Base-by-base conservation (phyloP, 768 basidiomycete species). In the Tricholoma furcatifolium region DNA sequence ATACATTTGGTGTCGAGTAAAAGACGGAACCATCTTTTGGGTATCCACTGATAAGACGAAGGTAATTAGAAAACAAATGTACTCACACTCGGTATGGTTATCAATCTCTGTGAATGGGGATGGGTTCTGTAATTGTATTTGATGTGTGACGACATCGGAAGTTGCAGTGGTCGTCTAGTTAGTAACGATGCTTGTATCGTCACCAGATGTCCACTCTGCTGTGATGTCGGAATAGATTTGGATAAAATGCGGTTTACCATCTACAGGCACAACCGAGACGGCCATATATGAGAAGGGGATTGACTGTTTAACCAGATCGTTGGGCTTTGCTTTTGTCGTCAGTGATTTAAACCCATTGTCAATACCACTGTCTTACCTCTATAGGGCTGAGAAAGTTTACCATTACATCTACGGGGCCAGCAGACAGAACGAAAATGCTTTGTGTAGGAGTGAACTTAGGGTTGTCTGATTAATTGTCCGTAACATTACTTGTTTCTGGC, bases 361-460 rank as follows among this genome's bases (percentile, higher is more conserved):
- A 24, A 24, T 41, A 21, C 14, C n/a, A n/a, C n/a, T 46, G 23
- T 31, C 57, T 39, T 62, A 84, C 84, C 73, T 86, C 85, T 9
- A 88, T 78, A 5, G 85, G 85, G 54, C 84, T 86, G 39, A 87
- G 67, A 62, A 88, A 88, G 1, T 71, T 81, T 14, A 81, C 76
- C 5, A 76, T 81, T 31, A 87, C 58, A 56, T 85, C 82, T 14
- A 88, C 71, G 2, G 81, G 79, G 4, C 86, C 87, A 3, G 87
- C 84, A 6, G 75, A 76, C 43, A 88, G 62, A 3, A 79, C 74
- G 58, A 87, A 88, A 38, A 73, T 76, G 56, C 81, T 84, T 61
- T 85, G 84, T 0, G 85, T 87, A 4, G 84, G 73, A 4, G 87
- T 88, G 59, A 87, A 87, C 86, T 86, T 31, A 17, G 31, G n/a